Evolutionary conservation across 2,329 filamentous ascomycete species (phyloP), one percentile per base, ranked within the genome.

Genomic region (Fusarium keratoplasticum): DNA sequence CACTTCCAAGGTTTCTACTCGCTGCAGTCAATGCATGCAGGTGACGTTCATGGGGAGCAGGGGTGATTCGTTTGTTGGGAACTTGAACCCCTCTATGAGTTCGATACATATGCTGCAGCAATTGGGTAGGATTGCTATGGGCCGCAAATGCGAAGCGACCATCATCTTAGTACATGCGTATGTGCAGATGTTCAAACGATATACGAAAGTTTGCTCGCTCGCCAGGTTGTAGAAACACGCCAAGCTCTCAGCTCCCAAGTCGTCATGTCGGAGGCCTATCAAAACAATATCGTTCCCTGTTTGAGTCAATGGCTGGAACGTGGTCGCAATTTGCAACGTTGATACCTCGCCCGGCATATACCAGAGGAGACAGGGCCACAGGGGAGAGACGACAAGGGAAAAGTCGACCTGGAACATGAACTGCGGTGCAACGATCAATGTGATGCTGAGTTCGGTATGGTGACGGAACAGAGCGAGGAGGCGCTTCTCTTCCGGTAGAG

Each of bases 361-460:
- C 61, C 60, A 68, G 33, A 65, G 29, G 61, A 42, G 71, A 54
- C 31, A 63, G 52, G 29, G 52, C 31, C 47, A 55, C 33, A 52
- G 54, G 47, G 38, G 60, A 69, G 50, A 57, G 54, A 66, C 57
- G 50, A 42, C 60, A 33, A 60, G 35, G 64, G 18, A 61, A 63
- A 36, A 66, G 63, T 66, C 31, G 59, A 44, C 66, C 61, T 71
- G 65, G 68, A 74, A 76, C 73, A 74, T 69, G 61, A 38, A 29
- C 66, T 69, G 76, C 62, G 31, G 76, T 78, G 70, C 61, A 65
- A 78, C 76, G 8, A 44, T 35, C 55, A 62, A 62, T 25, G 50
- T 16, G 31, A 59, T 63, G 18, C 10, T 35, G 31, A 60, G 31
- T 61, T 27, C 38, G 55, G 61, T 29, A 50, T 38, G 14, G 36